phyloP scores from a whole-genome alignment of 495 filamentous ascomycete genomes.

The Viridothelium virens region DNA sequence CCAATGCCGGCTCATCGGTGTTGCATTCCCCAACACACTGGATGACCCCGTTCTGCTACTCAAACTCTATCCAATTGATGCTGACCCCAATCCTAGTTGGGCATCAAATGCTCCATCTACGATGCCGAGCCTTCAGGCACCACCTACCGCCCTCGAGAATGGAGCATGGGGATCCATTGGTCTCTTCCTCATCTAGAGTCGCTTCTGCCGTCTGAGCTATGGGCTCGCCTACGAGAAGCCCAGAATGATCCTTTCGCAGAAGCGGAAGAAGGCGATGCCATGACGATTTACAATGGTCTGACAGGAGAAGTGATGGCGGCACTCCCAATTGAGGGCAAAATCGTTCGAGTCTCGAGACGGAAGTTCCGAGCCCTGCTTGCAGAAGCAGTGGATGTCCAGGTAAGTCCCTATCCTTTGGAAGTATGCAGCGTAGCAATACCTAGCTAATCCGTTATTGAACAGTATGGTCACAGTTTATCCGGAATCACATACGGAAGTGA shows the following conservation, averaged over 20 bases:
- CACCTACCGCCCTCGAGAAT: slow-evolving; percentile 16
- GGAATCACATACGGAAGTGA: slow-evolving; percentile 15
- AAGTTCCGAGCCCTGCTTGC: slow-evolving; percentile 15
- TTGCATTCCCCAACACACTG: background rate
- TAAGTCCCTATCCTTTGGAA: background rate
- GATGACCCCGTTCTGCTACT: background rate
- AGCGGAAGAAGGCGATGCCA: slow-evolving; percentile 6
- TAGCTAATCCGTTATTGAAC: background rate
- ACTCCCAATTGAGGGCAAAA: slow-evolving; percentile 13
- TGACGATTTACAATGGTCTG: slow-evolving; percentile 12
- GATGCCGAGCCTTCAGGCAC: slow-evolving; percentile 9
- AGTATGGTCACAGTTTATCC: slow-evolving; percentile 21
- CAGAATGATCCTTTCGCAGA: slow-evolving; percentile 13
- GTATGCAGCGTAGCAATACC: background rate
- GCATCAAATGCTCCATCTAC: slow-evolving; percentile 14
- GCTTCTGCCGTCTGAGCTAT: slow-evolving; percentile 13
- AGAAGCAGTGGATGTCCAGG: slow-evolving; percentile 12
- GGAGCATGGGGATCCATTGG: slow-evolving; percentile 20
- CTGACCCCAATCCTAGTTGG: slow-evolving; percentile 6
- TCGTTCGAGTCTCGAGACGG: slow-evolving; percentile 13
- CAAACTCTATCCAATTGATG: background rate
- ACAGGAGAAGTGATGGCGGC: slow-evolving; percentile 14
- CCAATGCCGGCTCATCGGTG: background rate
- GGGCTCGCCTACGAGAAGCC: slow-evolving; percentile 12
- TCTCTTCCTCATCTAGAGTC: slow-evolving; percentile 15